These are phyloP conservation scores for Leptographium lundbergii DNA, from an alignment of 2,329 filamentous ascomycete species.

Conservation along the genomic window DNA sequence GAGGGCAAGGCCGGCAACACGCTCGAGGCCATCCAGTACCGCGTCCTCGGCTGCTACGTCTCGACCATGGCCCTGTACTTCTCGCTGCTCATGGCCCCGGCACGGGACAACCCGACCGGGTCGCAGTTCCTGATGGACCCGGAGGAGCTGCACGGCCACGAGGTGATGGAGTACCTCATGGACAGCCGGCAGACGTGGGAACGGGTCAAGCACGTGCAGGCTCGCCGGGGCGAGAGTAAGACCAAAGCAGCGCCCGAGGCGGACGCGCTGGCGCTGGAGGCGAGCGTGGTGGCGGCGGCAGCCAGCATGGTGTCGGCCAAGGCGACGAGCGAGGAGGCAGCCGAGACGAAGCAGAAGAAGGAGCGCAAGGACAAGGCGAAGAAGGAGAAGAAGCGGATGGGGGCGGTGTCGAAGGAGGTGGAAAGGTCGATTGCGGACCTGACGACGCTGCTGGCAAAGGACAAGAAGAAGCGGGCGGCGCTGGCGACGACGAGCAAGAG, in stretches of 20 bases:
- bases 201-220: constrained; percentile 53
- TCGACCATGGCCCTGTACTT: constrained; percentile 89
- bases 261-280: neutral
- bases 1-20: constrained; percentile 38
- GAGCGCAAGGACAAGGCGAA: constrained; percentile 2
- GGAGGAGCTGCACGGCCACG: constrained; percentile 73
- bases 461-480: constrained; percentile 24
- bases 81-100: constrained; percentile 74
- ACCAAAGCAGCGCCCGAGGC: neutral
- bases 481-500: neutral
- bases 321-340: neutral
- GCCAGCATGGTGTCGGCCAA: neutral
- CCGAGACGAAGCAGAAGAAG: constrained; percentile 15
- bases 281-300: too few species aligned
- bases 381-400: constrained; percentile 23
- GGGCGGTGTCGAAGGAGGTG: constrained; percentile 39
- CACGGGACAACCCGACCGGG: constrained; percentile 40
- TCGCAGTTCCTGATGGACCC: constrained; percentile 53
- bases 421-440: constrained; percentile 61
- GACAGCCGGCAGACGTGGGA: constrained; percentile 73
- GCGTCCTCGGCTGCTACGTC: constrained; percentile 74
- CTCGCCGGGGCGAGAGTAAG: constrained; percentile 12
- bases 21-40: constrained; percentile 58
- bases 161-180: constrained; percentile 76
- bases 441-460: constrained; percentile 43